Conservation (phyloP, 768 basidiomycete genomes). For the Strobilomyces dryophilus region DNA sequence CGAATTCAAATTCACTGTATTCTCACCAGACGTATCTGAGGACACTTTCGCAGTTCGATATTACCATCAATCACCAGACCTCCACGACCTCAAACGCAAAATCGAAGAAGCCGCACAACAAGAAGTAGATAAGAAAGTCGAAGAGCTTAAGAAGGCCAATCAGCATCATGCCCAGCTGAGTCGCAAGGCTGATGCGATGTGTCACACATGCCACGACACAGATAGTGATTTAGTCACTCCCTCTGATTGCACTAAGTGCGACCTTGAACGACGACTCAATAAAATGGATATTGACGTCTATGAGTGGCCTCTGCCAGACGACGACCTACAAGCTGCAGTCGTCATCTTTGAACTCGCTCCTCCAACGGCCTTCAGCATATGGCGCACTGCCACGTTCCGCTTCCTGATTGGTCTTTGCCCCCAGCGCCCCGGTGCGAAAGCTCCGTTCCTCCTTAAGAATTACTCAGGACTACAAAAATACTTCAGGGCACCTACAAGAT, state of each 20-base stretch:
- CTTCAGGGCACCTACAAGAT: too few relatives aligned
- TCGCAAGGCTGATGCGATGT: not conserved
- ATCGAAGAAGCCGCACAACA: slow-evolving; percentile 29
- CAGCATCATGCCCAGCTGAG: not conserved
- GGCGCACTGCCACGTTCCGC: slow-evolving; percentile 26
- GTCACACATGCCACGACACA: not conserved
- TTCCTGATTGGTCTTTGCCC: slow-evolving; percentile 35
- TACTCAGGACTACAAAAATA: too few relatives aligned
- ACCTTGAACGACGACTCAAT: slow-evolving; percentile 7
- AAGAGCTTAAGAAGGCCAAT: slow-evolving; percentile 26
- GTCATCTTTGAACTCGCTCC: slow-evolving; percentile 41
- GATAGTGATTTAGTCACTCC: not conserved
- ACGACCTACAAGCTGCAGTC: slow-evolving; percentile 14
- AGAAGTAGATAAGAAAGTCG: slow-evolving; percentile 16
- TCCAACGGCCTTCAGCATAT: slow-evolving; percentile 35
- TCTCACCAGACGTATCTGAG: not conserved
- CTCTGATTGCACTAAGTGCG: slow-evolving; percentile 21
- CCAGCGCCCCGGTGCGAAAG: not conserved
- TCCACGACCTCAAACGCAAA: slow-evolving; percentile 9
- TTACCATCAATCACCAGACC: not conserved
- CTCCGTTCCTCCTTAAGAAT: too few relatives aligned
- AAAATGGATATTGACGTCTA: slow-evolving; percentile 30
- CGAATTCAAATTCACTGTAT: not conserved
- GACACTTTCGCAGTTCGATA: not conserved
- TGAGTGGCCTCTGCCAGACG: slow-evolving; percentile 44